Evolutionary conservation across 805 yeast genomes (phyloP).

Genomic region (Suhomyces kilbournensis): DNA sequence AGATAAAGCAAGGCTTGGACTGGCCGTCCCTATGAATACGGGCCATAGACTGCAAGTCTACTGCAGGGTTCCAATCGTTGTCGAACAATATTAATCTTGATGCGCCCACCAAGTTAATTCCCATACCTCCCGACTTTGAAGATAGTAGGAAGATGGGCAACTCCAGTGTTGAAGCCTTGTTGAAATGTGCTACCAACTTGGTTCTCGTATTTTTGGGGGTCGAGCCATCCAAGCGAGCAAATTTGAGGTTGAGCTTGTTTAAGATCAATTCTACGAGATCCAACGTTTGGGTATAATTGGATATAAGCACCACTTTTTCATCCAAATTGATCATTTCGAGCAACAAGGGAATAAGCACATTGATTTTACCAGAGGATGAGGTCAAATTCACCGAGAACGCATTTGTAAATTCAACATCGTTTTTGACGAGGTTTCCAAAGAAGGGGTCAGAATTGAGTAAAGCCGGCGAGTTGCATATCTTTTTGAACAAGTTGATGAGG

Average conservation of each 20-base stretch:
- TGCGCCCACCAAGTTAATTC: conserved; percentile 87
- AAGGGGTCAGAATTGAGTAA: conserved; percentile 50
- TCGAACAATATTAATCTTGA: conserved; percentile 82
- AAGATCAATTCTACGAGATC: conserved; percentile 68
- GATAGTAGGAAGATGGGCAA: conserved; percentile 71
- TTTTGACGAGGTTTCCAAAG: conserved; percentile 21
- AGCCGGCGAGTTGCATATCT: conserved; percentile 80
- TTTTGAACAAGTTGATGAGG: conserved; percentile 70
- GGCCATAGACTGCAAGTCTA: conserved; percentile 93
- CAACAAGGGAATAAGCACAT: conserved; percentile 55
- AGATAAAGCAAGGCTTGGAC: conserved; percentile 68
- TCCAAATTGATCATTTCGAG: conserved; percentile 39
- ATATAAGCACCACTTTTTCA: conserved; percentile 83
- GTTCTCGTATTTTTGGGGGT: conserved; percentile 69
- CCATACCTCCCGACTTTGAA: conserved; percentile 92
- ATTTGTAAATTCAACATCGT: conserved; percentile 11
- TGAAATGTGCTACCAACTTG: conserved; percentile 65
- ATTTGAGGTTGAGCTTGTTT: conserved; percentile 46
- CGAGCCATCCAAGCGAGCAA: conserved; percentile 76
- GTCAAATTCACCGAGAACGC: conserved; percentile 7
- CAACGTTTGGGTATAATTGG: conserved; percentile 84
- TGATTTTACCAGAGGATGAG: conserved; percentile 56
- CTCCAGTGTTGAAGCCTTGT: conserved; percentile 39
- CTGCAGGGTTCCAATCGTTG: conserved; percentile 96
- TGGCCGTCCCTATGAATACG: conserved; percentile 95